Evolutionary conservation across 2,329 filamentous ascomycete genomes (phyloP).

Genomic region (Raffaelea arxii): DNA sequence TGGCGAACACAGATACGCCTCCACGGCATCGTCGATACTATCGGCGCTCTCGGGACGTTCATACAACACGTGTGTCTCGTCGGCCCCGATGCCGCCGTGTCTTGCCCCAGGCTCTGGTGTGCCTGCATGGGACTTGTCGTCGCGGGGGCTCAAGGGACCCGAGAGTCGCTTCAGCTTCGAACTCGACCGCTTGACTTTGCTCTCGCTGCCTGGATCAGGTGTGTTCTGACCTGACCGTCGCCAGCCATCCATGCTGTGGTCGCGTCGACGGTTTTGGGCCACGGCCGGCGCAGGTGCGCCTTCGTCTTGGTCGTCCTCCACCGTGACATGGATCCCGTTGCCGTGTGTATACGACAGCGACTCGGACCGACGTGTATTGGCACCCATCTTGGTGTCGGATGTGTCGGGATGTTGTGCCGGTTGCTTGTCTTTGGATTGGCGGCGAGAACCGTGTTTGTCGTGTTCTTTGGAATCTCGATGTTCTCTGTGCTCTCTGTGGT

Average conservation of each 20-base stretch:
- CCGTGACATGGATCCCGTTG: not conserved
- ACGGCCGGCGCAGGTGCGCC: constrained; percentile 63
- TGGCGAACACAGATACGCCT: constrained; percentile 72
- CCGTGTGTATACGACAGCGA: not conserved
- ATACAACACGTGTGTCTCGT: constrained; percentile 36
- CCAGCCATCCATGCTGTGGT: constrained; percentile 34
- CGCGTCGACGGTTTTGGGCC: constrained; percentile 47
- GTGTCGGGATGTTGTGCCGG: not conserved
- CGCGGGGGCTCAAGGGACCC: constrained; percentile 31
- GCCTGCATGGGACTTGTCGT: constrained; percentile 20
- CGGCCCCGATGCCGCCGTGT: constrained; percentile 11
- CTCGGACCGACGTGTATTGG: constrained; percentile 5
- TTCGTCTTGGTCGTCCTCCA: constrained; percentile 38
- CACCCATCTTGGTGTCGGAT: constrained; percentile 1
- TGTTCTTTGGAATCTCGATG: not conserved
- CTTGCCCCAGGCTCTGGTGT: constrained; percentile 24
- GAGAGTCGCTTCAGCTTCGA: constrained; percentile 52
- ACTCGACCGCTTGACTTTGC: constrained; percentile 40
- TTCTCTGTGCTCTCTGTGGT: not conserved
- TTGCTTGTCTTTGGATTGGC: not conserved
- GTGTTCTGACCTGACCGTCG: constrained; percentile 39
- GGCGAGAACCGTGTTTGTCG: not conserved
- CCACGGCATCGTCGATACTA: constrained; percentile 80
- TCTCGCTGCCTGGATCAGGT: constrained; percentile 37
- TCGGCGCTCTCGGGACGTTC: constrained; percentile 72